These are phyloP conservation scores for Scytalidium sp. DNA, from an alignment of 2,329 filamentous ascomycete species.

Conservation along the genomic window DNA sequence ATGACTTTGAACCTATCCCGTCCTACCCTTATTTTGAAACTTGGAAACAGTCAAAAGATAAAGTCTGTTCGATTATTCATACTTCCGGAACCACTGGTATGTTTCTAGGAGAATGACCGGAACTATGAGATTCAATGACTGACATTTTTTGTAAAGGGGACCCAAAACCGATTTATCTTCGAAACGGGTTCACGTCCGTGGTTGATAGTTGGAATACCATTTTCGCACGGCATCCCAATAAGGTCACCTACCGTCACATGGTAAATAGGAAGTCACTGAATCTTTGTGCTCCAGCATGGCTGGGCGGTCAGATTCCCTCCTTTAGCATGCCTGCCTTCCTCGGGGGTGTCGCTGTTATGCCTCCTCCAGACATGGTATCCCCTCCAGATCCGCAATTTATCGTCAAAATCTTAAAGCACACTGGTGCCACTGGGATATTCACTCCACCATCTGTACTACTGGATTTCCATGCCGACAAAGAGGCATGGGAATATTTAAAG, in stretches of 20 bases:
- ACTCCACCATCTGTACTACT: neutral
- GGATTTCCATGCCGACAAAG: neutral
- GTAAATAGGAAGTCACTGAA: neutral
- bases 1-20: neutral
- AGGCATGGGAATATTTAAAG: neutral
- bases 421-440: neutral
- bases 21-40: neutral
- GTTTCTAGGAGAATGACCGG: too few species aligned
- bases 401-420: neutral
- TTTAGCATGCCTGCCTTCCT: neutral
- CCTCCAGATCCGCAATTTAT: neutral
- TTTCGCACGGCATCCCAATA: neutral
- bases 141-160: neutral
- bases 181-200: neutral
- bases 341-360: neutral
- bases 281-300: neutral
- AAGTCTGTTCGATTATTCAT: neutral
- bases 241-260: neutral
- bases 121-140: too few species aligned
- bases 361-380: neutral
- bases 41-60: neutral
- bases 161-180: conserved; percentile 1
- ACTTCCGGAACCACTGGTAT: conserved; percentile 3
- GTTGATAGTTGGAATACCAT: neutral
- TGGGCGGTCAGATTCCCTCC: neutral